Percentiles rank a stretch among this genome's conserved stretches.
Conservation (phyloP, 495 filamentous ascomycete species). For the Cryomyces minteri region DNA sequence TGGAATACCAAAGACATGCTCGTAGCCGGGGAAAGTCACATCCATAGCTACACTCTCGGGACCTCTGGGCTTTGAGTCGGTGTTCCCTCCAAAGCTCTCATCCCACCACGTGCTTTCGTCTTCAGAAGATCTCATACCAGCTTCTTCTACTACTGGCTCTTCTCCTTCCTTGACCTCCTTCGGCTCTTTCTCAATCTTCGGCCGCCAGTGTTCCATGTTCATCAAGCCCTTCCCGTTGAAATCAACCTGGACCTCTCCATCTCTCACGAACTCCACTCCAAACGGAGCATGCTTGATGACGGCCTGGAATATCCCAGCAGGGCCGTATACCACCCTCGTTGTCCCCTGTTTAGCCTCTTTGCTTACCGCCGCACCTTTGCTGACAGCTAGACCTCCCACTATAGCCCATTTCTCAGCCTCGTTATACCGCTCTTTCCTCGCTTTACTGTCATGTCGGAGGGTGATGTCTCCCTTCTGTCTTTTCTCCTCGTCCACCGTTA, state of each 20-base stretch:
- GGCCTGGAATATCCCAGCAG: slow-evolving; percentile 54
- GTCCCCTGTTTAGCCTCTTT: slow-evolving; percentile 37
- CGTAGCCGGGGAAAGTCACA: slow-evolving; percentile 79
- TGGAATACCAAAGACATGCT: slow-evolving; percentile 86
- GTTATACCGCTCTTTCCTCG: slow-evolving; percentile 83
- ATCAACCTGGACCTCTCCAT: slow-evolving; percentile 64
- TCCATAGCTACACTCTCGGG: slow-evolving; percentile 85
- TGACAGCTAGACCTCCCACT: slow-evolving; percentile 56
- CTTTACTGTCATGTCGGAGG: slow-evolving; percentile 65
- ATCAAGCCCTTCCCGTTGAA: slow-evolving; percentile 74
- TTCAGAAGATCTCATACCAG: slow-evolving; percentile 21
- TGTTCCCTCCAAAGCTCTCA: slow-evolving; percentile 83
- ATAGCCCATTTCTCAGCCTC: slow-evolving; percentile 76
- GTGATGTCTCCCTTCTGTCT: slow-evolving; percentile 78
- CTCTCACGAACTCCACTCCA: slow-evolving; percentile 63
- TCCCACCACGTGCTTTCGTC: slow-evolving; percentile 96
- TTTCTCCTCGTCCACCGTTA: slow-evolving; percentile 79
- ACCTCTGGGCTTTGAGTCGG: slow-evolving; percentile 75
- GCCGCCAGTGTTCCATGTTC: slow-evolving; percentile 91
- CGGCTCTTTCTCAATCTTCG: slow-evolving; percentile 53
- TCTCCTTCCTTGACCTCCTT: slow-evolving; percentile 33
- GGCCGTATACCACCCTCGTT: slow-evolving; percentile 69
- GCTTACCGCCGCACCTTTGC: slow-evolving; percentile 45
- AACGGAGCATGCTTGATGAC: slow-evolving; percentile 72
- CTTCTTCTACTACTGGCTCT: slow-evolving; percentile 24